Evolutionary conservation across 2,329 filamentous ascomycete genomes (phyloP).

Genomic region (Venturia effusa): DNA sequence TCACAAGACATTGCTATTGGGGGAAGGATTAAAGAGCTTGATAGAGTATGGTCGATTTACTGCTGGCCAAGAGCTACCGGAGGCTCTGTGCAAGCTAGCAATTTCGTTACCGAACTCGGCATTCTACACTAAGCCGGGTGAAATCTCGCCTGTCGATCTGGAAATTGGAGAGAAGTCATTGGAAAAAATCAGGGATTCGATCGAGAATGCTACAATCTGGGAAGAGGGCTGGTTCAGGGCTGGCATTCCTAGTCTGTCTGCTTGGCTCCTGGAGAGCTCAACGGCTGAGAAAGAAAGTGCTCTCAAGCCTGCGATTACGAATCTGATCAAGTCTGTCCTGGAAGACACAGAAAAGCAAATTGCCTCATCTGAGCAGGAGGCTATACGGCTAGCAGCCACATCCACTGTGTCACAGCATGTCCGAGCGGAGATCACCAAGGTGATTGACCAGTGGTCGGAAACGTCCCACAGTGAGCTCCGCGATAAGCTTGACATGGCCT

Average conservation of each 20-base stretch:
- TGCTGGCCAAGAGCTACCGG: constrained; percentile 26
- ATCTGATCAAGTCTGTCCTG: constrained; percentile 58
- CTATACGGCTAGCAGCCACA: constrained; percentile 23
- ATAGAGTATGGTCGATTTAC: constrained; percentile 38
- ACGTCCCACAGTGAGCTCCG: constrained; percentile 74
- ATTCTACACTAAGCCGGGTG: not conserved
- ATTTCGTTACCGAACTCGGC: constrained; percentile 40
- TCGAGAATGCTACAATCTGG: constrained; percentile 17
- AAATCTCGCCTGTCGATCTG: constrained; percentile 33
- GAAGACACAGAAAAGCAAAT: constrained; percentile 43
- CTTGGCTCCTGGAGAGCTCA: constrained; percentile 45
- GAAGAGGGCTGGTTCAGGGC: constrained; percentile 57
- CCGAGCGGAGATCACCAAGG: constrained; percentile 42
- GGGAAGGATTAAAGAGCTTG: constrained; percentile 60
- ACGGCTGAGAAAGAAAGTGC: constrained; percentile 20
- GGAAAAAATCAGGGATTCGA: constrained; percentile 58
- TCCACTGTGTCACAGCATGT: constrained; percentile 32
- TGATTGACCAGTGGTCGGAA: constrained; percentile 64
- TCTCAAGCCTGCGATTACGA: constrained; percentile 56
- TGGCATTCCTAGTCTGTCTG: constrained; percentile 51
- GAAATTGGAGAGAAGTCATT: constrained; percentile 59
- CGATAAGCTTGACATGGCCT: constrained; percentile 65
- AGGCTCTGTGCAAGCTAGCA: constrained; percentile 41
- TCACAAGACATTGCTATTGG: constrained; percentile 67
- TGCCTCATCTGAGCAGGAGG: constrained; percentile 33